These are phyloP conservation scores for Vaccinium macrocarpon DNA, from an alignment of 148 eudicot species.

Conservation along the genomic window DNA sequence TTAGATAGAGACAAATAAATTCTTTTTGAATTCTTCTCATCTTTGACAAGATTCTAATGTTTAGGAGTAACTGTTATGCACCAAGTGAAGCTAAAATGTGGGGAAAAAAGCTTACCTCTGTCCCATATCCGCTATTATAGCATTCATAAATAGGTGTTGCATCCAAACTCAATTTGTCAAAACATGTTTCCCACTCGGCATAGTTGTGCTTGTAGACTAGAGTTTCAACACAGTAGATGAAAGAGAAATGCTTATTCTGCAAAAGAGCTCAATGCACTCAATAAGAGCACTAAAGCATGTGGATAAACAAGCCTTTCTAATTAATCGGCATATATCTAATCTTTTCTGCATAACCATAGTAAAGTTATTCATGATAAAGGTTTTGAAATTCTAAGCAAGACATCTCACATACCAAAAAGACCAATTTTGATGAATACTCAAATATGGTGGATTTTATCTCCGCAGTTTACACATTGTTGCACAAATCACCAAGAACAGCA, in stretches of 20 bases:
- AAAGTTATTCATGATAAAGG: background rate
- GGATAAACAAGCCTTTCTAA: background rate
- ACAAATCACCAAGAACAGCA: background rate
- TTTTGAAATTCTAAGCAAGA: background rate
- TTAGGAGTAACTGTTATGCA: background rate
- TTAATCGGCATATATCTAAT: background rate
- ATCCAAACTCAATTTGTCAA: conserved; percentile 44
- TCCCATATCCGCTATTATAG: conserved; percentile 41
- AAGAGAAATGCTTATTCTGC: conserved; percentile 64
- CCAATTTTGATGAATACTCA: conserved; percentile 2
- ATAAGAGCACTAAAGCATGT: background rate
- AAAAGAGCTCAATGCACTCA: conserved; percentile 17
- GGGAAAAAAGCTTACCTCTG: conserved; percentile 39
- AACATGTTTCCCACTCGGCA: conserved; percentile 67
- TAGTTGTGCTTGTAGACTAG: conserved; percentile 41
- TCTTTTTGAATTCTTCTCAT: background rate
- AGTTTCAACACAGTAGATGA: conserved; percentile 68
- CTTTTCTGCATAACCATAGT: background rate
- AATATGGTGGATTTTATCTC: background rate
- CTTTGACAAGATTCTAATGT: background rate
- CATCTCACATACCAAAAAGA: background rate
- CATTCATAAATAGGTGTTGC: conserved; percentile 47
- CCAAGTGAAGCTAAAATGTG: background rate
- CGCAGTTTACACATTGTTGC: background rate
- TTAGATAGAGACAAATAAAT: background rate